phyloP scores from a whole-genome alignment of 805 yeast species.

The Saccharomycopsis fodiens region DNA sequence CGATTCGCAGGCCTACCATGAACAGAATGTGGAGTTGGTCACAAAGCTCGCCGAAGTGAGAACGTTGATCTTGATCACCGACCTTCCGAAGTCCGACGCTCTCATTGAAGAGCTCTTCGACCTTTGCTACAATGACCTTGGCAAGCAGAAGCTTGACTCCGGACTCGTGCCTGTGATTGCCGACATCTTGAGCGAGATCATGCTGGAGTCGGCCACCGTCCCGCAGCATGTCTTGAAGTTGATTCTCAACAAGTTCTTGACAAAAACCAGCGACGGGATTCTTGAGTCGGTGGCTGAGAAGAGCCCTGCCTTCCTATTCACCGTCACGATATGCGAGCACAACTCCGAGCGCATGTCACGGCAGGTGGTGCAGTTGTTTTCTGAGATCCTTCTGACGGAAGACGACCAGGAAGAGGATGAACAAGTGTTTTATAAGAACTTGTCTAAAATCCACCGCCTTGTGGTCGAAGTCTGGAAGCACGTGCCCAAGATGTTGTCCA shows the following conservation, averaged over 20 bases:
- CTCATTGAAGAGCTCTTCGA: slow-evolving; percentile 52
- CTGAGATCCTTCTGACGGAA: slow-evolving; percentile 55
- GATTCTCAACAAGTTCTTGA: slow-evolving; percentile 56
- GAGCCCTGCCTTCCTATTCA: slow-evolving; percentile 53
- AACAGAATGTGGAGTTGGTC: slow-evolving; percentile 57
- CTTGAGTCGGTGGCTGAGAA: not conserved
- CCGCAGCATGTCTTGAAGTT: slow-evolving; percentile 54
- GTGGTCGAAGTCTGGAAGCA: slow-evolving; percentile 66
- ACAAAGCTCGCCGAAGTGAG: slow-evolving; percentile 68
- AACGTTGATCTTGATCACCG: slow-evolving; percentile 66
- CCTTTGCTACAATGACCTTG: slow-evolving; percentile 47
- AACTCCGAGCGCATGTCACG: slow-evolving; percentile 71
- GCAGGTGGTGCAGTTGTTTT: slow-evolving; percentile 67
- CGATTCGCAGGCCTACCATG: slow-evolving; percentile 49
- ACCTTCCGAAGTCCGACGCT: slow-evolving; percentile 53
- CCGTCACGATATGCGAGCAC: slow-evolving; percentile 58
- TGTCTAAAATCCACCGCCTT: slow-evolving; percentile 56
- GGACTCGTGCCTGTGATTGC: slow-evolving; percentile 54
- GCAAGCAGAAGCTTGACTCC: slow-evolving; percentile 33
- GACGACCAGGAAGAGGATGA: slow-evolving; percentile 24
- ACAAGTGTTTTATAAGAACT: slow-evolving; percentile 30
- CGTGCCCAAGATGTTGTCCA: slow-evolving; percentile 64
- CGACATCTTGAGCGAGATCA: slow-evolving; percentile 66
- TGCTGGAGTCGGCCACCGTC: slow-evolving; percentile 61
- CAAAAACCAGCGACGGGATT: slow-evolving; percentile 23